These are phyloP conservation scores for Ilex paraguariensis DNA, from an alignment of 305 asterid species.

Conservation along the genomic window DNA sequence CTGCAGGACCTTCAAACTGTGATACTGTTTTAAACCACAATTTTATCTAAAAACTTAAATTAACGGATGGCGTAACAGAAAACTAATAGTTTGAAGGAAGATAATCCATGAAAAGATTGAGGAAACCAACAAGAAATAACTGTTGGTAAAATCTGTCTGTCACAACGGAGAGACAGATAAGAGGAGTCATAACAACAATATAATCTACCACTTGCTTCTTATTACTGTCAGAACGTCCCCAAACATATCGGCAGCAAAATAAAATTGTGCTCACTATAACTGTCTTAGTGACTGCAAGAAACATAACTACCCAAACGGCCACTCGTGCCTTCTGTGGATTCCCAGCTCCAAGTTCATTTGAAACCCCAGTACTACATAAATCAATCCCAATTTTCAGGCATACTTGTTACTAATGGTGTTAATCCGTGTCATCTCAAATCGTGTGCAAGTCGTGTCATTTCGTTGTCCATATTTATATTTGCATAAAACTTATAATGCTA, in stretches of 20 bases:
- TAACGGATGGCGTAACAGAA: no score
- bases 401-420: no score
- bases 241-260: slow-evolving; percentile 1
- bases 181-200: slow-evolving; percentile 15
- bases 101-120: no score
- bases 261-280: slow-evolving; percentile 1
- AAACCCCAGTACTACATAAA: slow-evolving; percentile 21
- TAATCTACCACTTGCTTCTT: slow-evolving; percentile 20
- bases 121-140: slow-evolving; percentile 16
- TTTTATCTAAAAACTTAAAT: no score
- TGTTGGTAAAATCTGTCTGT: slow-evolving; percentile 22
- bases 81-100: no score
- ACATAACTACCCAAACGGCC: slow-evolving; percentile 2
- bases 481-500: no score
- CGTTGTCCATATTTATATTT: no score
- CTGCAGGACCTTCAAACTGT: no score
- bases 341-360: slow-evolving; percentile 27
- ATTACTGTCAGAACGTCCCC: slow-evolving; percentile 9
- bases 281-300: slow-evolving; percentile 1
- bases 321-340: slow-evolving; percentile 15
- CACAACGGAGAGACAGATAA: slow-evolving; percentile 17
- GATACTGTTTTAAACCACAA: no score
- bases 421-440: no score
- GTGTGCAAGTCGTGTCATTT: no score
- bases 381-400: neutral